Conservation (phyloP, 2,329 filamentous ascomycete species). For the Raffaelea ambrosiae region DNA sequence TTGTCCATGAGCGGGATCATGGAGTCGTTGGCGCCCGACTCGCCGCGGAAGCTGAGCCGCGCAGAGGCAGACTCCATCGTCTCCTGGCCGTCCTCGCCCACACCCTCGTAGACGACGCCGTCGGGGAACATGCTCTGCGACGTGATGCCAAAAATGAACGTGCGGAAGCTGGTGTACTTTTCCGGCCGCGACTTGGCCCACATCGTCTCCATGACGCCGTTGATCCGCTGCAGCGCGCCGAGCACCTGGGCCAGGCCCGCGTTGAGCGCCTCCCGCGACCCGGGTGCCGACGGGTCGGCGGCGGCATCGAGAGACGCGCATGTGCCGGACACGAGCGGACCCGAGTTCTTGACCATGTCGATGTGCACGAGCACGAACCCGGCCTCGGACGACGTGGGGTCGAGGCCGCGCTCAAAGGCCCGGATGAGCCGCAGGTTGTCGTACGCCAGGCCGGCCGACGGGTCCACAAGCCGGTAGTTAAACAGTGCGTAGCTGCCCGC, state of each 20-base stretch:
- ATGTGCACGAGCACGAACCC: constrained; percentile 95
- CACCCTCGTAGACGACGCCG: constrained; percentile 82
- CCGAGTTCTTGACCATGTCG: constrained; percentile 87
- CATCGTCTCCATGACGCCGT: constrained; percentile 80
- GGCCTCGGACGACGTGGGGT: constrained; percentile 80
- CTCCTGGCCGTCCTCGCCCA: constrained; percentile 43
- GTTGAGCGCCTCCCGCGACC: constrained; percentile 43
- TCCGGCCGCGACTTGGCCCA: constrained; percentile 76
- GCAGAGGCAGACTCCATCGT: constrained; percentile 20
- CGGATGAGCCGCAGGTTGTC: constrained; percentile 74
- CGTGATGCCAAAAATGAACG: constrained; percentile 95
- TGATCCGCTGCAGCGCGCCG: constrained; percentile 58
- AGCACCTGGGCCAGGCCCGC: constrained; percentile 54
- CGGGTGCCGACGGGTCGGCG: constrained; percentile 13
- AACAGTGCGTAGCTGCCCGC: constrained; percentile 60
- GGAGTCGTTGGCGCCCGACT: constrained; percentile 88
- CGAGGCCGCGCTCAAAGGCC: constrained; percentile 83
- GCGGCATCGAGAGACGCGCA: constrained; percentile 54
- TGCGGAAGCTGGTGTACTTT: constrained; percentile 83
- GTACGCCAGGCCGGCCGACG: constrained; percentile 47
- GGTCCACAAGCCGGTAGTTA: constrained; percentile 57
- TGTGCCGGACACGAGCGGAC: constrained; percentile 64
- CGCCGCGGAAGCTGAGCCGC: constrained; percentile 77
- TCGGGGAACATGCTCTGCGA: constrained; percentile 90
- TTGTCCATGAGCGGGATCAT: constrained; percentile 91